A percentile compares a stretch with the other conserved stretches of the same genome.
Evolutionary conservation across 768 basidiomycete species (phyloP).

Genomic region (Boletus pseudopeckii): DNA sequence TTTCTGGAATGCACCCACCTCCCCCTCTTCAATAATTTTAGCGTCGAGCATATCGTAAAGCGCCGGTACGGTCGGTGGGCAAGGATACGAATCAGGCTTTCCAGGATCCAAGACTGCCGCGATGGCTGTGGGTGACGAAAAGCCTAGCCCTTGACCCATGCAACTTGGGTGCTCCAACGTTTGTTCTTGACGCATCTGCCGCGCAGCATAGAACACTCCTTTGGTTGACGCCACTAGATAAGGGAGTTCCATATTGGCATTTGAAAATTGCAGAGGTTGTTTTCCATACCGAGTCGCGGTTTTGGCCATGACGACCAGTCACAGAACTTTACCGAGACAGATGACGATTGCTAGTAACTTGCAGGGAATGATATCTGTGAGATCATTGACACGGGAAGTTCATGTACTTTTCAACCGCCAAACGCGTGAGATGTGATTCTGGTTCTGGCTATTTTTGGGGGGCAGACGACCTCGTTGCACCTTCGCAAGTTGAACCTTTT

Average conservation of each 20-base stretch:
- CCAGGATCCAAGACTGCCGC: conserved; percentile 10
- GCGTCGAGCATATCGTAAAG: conserved; percentile 18
- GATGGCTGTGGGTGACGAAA: conserved; percentile 13
- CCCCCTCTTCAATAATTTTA: conserved; percentile 10
- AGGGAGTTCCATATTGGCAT: conserved; percentile 16
- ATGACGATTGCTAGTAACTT: background rate
- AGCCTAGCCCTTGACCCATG: conserved; percentile 28
- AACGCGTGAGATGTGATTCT: conserved; percentile 22
- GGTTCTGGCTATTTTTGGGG: conserved; percentile 19
- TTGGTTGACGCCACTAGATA: conserved; percentile 28
- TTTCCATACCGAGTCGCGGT: background rate
- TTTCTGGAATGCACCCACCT: conserved; percentile 20
- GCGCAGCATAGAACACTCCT: conserved; percentile 22
- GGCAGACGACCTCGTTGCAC: conserved; percentile 24
- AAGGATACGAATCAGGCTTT: conserved; percentile 18
- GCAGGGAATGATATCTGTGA: background rate
- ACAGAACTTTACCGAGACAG: conserved; percentile 19
- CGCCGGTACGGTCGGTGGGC: conserved; percentile 14
- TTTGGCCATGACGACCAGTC: conserved; percentile 22
- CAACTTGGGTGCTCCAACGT: conserved; percentile 9
- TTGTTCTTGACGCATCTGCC: conserved; percentile 1
- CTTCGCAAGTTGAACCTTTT: conserved; percentile 16
- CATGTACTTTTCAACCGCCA: conserved; percentile 13
- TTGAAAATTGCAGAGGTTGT: conserved; percentile 17
- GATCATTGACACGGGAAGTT: conserved; percentile 19